These are phyloP conservation scores for Fusarium sacchari DNA, from an alignment of 2,329 filamentous ascomycete genomes.

Conservation along the genomic window DNA sequence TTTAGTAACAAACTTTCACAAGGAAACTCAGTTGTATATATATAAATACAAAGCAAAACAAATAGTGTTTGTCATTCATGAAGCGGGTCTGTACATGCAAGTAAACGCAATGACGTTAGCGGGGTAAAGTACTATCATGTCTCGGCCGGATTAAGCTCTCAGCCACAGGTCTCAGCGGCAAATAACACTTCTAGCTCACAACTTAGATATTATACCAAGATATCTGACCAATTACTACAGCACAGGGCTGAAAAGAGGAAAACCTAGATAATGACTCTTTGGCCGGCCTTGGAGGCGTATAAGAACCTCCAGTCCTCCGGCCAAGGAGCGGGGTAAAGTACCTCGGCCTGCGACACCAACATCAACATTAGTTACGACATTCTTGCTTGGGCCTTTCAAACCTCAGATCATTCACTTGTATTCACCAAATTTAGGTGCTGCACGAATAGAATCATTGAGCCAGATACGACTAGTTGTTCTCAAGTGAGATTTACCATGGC, in stretches of 20 bases:
- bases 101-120: slow-evolving; percentile 2
- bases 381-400: not conserved
- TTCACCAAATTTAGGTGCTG: rapidly evolving
- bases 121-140: slow-evolving; percentile 2
- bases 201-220: no score
- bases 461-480: rapidly evolving
- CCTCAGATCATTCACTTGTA: not conserved
- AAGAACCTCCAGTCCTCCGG: no score
- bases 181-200: no score
- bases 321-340: slow-evolving; percentile 3
- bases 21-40: not conserved
- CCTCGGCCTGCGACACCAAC: not conserved
- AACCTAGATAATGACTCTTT: no score
- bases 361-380: not conserved
- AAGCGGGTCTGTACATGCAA: not conserved
- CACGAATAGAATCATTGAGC: rapidly evolving
- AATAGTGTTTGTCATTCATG: not conserved
- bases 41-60: rapidly evolving
- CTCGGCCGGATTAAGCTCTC: no score
- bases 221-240: no score
- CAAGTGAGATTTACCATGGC: not conserved
- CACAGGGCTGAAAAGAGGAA: no score
- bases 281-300: no score
- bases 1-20: not conserved
- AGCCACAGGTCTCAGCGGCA: no score